These are phyloP conservation scores for Solanum medicagineum DNA, from an alignment of 257 asterid genomes.

Conservation along the genomic window DNA sequence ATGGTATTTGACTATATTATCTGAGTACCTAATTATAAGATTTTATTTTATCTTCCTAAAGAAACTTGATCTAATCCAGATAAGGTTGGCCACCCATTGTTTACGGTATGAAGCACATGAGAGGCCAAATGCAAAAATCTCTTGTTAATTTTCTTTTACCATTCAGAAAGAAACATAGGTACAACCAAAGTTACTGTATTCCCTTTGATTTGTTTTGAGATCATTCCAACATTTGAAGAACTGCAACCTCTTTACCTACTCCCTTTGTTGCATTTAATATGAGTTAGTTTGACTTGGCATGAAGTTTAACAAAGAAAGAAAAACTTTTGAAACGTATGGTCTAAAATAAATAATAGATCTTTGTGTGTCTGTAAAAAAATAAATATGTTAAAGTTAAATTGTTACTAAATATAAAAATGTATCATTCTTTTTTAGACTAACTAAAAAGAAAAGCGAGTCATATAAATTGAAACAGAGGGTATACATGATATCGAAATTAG, in stretches of 20 bases:
- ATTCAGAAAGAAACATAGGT: slow-evolving; percentile 78
- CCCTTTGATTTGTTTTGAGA: not conserved
- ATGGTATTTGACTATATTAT: not conserved
- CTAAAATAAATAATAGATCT: no score
- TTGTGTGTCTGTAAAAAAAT: no score
- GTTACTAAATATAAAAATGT: no score
- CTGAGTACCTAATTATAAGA: not conserved
- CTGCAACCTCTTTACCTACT: not conserved
- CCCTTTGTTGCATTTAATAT: no score
- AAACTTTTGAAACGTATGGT: no score
- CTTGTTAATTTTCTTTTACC: slow-evolving; percentile 46
- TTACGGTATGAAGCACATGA: slow-evolving; percentile 88
- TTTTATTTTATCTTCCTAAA: slow-evolving; percentile 3
- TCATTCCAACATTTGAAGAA: not conserved
- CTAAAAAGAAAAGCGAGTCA: no score
- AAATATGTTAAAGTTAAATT: no score
- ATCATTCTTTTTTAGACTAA: no score
- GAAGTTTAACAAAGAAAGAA: no score
- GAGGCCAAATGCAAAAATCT: slow-evolving; percentile 71
- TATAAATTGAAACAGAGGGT: no score
- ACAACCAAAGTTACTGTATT: not conserved
- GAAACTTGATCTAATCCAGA: slow-evolving; percentile 85
- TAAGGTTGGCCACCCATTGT: slow-evolving; percentile 69
- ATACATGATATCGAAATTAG: not conserved
- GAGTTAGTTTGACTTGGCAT: no score